Evolutionary conservation across 2,329 filamentous ascomycete species (phyloP).

Genomic region (Penicillium sp.): DNA sequence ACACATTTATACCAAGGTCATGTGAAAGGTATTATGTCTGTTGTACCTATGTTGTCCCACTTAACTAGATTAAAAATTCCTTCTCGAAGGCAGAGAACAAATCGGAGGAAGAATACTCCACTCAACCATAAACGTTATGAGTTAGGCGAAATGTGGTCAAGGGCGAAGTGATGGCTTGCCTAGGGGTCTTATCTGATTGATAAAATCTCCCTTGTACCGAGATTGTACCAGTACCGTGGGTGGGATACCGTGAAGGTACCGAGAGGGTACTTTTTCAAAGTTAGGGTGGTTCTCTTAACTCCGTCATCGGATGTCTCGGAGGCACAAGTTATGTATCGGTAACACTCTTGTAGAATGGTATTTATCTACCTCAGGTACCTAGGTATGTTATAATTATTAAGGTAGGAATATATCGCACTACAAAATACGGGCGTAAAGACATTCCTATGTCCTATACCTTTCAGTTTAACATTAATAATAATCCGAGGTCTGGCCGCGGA

Average conservation of each 20-base stretch:
- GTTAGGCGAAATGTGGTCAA: conserved; percentile 7
- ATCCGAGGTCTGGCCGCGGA: neutral
- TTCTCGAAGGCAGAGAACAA: conserved; percentile 4
- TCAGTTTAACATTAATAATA: neutral
- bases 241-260: neutral
- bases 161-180: neutral
- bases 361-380: no score
- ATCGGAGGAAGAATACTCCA: conserved; percentile 1
- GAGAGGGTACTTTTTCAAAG: neutral
- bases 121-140: neutral
- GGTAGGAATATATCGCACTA: no score
- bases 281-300: neutral
- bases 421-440: neutral
- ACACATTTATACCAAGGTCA: neutral
- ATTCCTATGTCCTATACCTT: neutral
- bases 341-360: neutral
- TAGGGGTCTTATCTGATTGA: conserved; percentile 11
- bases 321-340: neutral
- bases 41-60: neutral
- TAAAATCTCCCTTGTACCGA: conserved; percentile 1
- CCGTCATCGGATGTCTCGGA: conserved; percentile 10
- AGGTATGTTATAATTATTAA: no score
- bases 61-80: neutral
- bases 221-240: neutral
- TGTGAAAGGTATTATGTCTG: neutral